Conservation (phyloP, 2,329 filamentous ascomycete genomes). For the Aspergillus unguis region DNA sequence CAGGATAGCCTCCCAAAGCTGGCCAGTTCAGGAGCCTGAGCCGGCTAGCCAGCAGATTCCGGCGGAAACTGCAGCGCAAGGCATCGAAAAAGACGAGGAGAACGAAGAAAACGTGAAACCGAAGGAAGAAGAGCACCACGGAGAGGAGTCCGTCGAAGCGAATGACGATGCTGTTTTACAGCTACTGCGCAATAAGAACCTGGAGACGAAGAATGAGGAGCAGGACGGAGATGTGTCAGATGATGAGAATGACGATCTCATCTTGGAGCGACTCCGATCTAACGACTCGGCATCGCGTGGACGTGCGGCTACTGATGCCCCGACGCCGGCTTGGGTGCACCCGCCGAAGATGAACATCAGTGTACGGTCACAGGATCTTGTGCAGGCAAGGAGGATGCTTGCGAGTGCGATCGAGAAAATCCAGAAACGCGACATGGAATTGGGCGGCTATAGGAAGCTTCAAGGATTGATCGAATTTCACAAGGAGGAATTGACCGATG, state of each 20-base stretch:
- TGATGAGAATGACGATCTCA: background rate
- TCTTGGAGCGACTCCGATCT: background rate
- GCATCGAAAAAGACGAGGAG: no score
- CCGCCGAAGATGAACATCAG: slow-evolving; percentile 33
- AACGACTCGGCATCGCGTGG: slow-evolving; percentile 14
- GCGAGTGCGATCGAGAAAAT: slow-evolving; percentile 38
- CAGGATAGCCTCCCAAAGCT: no score
- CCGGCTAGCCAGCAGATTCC: no score
- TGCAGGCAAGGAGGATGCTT: slow-evolving; percentile 37
- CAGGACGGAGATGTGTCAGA: no score
- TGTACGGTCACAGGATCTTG: slow-evolving; percentile 38
- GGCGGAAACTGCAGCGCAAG: no score
- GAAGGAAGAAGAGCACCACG: background rate
- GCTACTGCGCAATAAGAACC: background rate
- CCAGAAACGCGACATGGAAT: slow-evolving; percentile 35
- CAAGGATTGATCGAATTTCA: slow-evolving; percentile 41
- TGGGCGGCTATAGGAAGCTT: slow-evolving; percentile 43
- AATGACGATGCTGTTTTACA: background rate
- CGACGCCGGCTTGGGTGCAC: slow-evolving; percentile 16
- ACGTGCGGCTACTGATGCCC: no score
- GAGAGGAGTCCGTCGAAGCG: background rate
- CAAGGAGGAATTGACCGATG: slow-evolving; percentile 33
- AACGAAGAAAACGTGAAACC: background rate
- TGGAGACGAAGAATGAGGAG: background rate
- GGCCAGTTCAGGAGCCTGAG: no score